These are phyloP conservation scores for Pichia rugopelliculosa DNA, from an alignment of 805 yeast genomes.

Conservation along the genomic window DNA sequence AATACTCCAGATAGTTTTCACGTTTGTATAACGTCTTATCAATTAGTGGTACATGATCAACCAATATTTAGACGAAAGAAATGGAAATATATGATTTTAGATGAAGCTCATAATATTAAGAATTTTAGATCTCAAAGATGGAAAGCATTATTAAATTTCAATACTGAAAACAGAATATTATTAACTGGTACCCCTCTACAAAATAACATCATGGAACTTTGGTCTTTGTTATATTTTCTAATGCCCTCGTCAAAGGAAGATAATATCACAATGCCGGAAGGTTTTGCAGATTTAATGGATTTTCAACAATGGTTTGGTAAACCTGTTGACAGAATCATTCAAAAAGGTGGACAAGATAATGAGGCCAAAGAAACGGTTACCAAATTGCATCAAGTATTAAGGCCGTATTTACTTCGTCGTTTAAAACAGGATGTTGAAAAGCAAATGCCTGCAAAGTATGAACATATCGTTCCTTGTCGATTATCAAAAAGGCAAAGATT, in stretches of 20 bases:
- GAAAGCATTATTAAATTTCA: slow-evolving; percentile 92
- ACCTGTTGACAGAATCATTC: slow-evolving; percentile 90
- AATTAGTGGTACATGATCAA: slow-evolving; percentile 95
- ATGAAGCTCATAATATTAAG: slow-evolving; percentile 97
- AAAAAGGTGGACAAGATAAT: slow-evolving; percentile 56
- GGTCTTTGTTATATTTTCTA: slow-evolving; percentile 90
- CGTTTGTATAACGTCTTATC: slow-evolving; percentile 95
- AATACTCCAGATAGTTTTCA: slow-evolving; percentile 93
- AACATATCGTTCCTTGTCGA: slow-evolving; percentile 88
- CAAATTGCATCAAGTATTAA: slow-evolving; percentile 83
- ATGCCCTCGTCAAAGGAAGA: slow-evolving; percentile 77
- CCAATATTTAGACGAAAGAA: slow-evolving; percentile 83
- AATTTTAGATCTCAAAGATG: slow-evolving; percentile 94
- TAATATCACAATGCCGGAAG: slow-evolving; percentile 73
- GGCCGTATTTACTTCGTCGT: slow-evolving; percentile 88
- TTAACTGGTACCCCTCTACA: slow-evolving; percentile 97
- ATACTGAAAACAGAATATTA: slow-evolving; percentile 78
- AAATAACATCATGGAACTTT: slow-evolving; percentile 86
- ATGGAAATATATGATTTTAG: slow-evolving; percentile 96
- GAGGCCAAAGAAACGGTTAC: slow-evolving; percentile 83
- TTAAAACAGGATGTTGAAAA: slow-evolving; percentile 95
- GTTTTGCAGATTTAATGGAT: slow-evolving; percentile 92
- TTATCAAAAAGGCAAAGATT: slow-evolving; percentile 87
- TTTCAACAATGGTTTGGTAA: slow-evolving; percentile 99
- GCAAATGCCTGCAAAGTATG: slow-evolving; percentile 98